Conservation (phyloP, 371 early-diverging fungal genomes). For the Chytridiales sp. region DNA sequence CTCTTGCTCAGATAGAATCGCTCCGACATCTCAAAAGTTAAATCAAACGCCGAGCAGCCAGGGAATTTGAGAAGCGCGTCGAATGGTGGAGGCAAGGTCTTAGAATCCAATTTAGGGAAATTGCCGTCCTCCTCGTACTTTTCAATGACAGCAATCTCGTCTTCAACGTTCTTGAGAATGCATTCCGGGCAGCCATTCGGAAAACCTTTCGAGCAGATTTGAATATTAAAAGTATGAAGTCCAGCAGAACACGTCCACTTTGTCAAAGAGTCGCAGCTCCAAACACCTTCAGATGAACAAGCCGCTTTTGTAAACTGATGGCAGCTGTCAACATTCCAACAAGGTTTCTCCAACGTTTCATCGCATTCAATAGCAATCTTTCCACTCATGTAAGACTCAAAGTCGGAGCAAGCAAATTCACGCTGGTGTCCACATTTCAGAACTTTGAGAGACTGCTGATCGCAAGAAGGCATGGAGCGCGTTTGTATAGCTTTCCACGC, state of each 20-base stretch:
- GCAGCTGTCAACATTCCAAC: conserved; percentile 25
- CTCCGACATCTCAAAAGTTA: no score
- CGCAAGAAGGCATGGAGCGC: no score
- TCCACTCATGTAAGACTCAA: no score
- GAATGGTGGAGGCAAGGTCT: no score
- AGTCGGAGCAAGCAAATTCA: not conserved
- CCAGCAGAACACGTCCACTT: conserved; percentile 17
- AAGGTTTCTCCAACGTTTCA: not conserved
- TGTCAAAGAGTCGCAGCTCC: conserved; percentile 13
- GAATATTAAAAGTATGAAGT: conserved; percentile 11
- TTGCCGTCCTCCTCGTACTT: not conserved
- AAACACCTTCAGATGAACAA: conserved; percentile 12
- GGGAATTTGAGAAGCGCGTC: no score
- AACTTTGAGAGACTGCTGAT: not conserved
- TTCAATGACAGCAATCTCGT: conserved; percentile 6
- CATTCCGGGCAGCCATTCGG: conserved; percentile 20
- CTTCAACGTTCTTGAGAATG: conserved; percentile 15
- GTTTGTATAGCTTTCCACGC: no score
- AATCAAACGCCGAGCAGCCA: no score
- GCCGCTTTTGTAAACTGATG: conserved; percentile 1
- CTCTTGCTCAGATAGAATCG: no score
- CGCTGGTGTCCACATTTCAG: conserved; percentile 25
- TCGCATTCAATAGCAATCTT: no score
- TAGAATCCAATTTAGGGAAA: not conserved
- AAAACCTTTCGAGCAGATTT: conserved; percentile 16